These are phyloP conservation scores for Fonsecaea pedrosoi DNA, from an alignment of 2,329 filamentous ascomycete species.

Conservation along the genomic window DNA sequence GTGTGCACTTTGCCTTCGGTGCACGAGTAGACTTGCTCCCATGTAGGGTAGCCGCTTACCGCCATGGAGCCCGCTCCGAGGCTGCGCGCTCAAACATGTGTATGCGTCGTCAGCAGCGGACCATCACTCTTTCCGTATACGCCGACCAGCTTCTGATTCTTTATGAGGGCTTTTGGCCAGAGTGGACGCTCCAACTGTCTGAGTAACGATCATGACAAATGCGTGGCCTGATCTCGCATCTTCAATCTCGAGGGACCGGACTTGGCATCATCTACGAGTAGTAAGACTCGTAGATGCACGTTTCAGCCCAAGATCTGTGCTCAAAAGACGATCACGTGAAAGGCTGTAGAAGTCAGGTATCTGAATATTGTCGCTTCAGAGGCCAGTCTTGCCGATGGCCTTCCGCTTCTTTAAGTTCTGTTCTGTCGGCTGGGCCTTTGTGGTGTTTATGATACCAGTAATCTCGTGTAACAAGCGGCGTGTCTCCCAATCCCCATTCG, in stretches of 20 bases:
- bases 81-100: background rate
- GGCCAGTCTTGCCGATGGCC: background rate
- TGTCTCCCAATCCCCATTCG: background rate
- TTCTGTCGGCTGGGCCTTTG: background rate
- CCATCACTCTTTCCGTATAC: background rate
- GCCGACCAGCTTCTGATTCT: background rate
- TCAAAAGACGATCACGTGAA: background rate
- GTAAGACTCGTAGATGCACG: no score
- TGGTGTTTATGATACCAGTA: background rate
- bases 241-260: background rate
- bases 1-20: slow-evolving; percentile 17
- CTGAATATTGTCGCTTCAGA: background rate
- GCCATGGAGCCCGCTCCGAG: background rate
- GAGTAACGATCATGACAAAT: background rate
- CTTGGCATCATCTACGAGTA: background rate
- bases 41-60: background rate
- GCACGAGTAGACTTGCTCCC: background rate
- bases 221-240: background rate
- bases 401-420: background rate
- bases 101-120: background rate
- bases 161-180: background rate
- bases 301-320: background rate
- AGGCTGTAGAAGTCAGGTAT: background rate
- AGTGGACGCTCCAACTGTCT: background rate
- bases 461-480: background rate